phyloP scores from a whole-genome alignment of 2,329 filamentous ascomycete genomes.

The Talaromyces verruculosus region DNA sequence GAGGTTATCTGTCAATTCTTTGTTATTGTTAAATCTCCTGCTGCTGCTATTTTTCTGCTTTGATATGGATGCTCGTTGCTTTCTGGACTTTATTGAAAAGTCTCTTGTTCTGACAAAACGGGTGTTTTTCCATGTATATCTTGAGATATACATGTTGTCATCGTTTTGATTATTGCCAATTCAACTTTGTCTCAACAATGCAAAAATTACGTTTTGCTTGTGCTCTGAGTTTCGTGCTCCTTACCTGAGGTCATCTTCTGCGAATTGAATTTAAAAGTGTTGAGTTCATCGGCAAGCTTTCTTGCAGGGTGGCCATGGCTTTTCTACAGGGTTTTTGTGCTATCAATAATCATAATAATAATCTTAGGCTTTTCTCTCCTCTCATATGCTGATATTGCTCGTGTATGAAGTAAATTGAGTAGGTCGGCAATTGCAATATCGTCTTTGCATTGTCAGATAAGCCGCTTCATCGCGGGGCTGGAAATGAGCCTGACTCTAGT shows the following conservation, averaged over 20 bases:
- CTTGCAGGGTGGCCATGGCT: not conserved
- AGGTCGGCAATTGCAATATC: too few species aligned
- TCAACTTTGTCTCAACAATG: not conserved
- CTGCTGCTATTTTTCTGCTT: slow-evolving; percentile 23
- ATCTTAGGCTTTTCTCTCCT: not conserved
- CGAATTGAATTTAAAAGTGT: not conserved
- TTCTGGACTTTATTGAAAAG: not conserved
- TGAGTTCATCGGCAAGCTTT: not conserved
- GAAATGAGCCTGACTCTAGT: too few species aligned
- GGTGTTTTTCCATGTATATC: slow-evolving; percentile 4
- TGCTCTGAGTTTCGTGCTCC: not conserved
- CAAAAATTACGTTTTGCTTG: not conserved
- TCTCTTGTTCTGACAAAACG: not conserved
- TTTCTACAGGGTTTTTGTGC: slow-evolving; percentile 5
- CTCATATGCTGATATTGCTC: not conserved
- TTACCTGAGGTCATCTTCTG: not conserved
- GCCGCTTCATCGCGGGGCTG: too few species aligned
- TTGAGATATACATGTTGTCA: not conserved
- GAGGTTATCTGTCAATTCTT: slow-evolving; percentile 22
- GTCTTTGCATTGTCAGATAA: too few species aligned
- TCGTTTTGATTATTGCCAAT: not conserved
- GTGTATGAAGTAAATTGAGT: not conserved
- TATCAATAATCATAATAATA: slow-evolving; percentile 11
- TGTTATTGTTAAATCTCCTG: slow-evolving; percentile 18
- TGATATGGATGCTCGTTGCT: not conserved